Conservation (phyloP, 2,329 filamentous ascomycete genomes). For the Paraphoma chrysanthemicola region DNA sequence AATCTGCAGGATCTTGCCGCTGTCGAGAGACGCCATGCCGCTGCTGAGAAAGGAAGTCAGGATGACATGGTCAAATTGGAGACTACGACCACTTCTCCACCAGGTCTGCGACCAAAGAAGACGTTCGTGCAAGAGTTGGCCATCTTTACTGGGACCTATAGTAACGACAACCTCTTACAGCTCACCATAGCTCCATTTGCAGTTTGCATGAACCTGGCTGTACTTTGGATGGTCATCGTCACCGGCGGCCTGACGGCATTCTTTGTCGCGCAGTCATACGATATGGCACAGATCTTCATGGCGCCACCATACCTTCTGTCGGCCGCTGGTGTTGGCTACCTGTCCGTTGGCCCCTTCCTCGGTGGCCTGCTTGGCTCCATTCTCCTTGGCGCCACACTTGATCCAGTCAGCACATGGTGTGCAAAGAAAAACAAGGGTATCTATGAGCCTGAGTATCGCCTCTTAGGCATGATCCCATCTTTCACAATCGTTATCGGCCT, state of each 20-base stretch:
- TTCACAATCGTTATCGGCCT: conserved; percentile 47
- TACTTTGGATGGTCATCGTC: conserved; percentile 59
- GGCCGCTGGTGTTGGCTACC: conserved; percentile 52
- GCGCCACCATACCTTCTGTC: conserved; percentile 55
- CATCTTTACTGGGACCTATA: conserved; percentile 50
- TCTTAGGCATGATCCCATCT: conserved; percentile 44
- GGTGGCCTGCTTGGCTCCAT: conserved; percentile 43
- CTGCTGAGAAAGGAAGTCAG: conserved; percentile 9
- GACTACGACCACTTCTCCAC: conserved; percentile 21
- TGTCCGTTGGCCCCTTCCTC: conserved; percentile 51
- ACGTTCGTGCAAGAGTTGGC: conserved; percentile 45
- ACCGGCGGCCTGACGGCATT: conserved; percentile 53
- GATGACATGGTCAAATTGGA: conserved; percentile 27
- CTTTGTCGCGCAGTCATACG: conserved; percentile 53
- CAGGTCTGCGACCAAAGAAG: conserved; percentile 38
- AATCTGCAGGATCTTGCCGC: conserved; percentile 35
- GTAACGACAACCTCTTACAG: conserved; percentile 47
- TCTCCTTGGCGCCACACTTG: conserved; percentile 34
- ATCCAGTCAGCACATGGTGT: conserved; percentile 51
- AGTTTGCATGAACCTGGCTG: conserved; percentile 59
- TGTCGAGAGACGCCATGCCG: conserved; percentile 27
- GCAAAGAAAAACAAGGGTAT: conserved; percentile 59
- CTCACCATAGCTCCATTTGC: conserved; percentile 55
- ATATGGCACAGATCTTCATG: conserved; percentile 57
- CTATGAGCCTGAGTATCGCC: conserved; percentile 63